Evolutionary conservation across 1,284 basidiomycete genomes (phyloP).

Genomic region (Cryptococcus sp.): DNA sequence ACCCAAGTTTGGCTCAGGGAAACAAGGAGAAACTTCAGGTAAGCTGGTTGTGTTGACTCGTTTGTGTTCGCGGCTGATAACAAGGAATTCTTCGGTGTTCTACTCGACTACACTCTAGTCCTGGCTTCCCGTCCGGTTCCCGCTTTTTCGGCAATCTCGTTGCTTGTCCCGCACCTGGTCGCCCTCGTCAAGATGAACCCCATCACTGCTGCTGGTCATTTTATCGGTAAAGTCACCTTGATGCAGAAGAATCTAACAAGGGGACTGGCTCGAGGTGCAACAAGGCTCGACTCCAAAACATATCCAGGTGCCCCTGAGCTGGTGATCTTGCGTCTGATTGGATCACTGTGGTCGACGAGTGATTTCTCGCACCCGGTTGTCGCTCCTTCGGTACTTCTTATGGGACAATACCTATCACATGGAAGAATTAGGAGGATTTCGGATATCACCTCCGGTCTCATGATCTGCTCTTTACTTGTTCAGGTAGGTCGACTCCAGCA

Average conservation of each 20-base stretch:
- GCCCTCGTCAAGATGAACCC: slow-evolving; percentile 79
- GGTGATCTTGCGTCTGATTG: slow-evolving; percentile 72
- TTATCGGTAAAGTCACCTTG: slow-evolving; percentile 74
- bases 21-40: slow-evolving; percentile 92
- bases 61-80: slow-evolving; percentile 3
- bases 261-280: slow-evolving; percentile 71
- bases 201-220: slow-evolving; percentile 69
- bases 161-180: slow-evolving; percentile 75
- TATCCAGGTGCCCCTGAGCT: slow-evolving; percentile 86
- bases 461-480: slow-evolving; percentile 74
- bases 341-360: slow-evolving; percentile 85
- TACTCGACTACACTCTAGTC: slow-evolving; percentile 89
- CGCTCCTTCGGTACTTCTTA: slow-evolving; percentile 78
- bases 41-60: slow-evolving; percentile 19
- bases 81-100: slow-evolving; percentile 68
- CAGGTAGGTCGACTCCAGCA: slow-evolving; percentile 34
- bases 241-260: slow-evolving; percentile 94
- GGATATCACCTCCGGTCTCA: slow-evolving; percentile 82
- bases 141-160: slow-evolving; percentile 56
- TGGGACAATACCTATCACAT: slow-evolving; percentile 87
- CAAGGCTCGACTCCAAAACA: slow-evolving; percentile 64
- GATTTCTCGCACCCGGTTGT: slow-evolving; percentile 88
- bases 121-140: slow-evolving; percentile 63
- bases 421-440: slow-evolving; percentile 67
- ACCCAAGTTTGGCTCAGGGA: slow-evolving; percentile 81